Conservation (phyloP, 805 yeast species). For the Helenozyma rhizophorensis region DNA sequence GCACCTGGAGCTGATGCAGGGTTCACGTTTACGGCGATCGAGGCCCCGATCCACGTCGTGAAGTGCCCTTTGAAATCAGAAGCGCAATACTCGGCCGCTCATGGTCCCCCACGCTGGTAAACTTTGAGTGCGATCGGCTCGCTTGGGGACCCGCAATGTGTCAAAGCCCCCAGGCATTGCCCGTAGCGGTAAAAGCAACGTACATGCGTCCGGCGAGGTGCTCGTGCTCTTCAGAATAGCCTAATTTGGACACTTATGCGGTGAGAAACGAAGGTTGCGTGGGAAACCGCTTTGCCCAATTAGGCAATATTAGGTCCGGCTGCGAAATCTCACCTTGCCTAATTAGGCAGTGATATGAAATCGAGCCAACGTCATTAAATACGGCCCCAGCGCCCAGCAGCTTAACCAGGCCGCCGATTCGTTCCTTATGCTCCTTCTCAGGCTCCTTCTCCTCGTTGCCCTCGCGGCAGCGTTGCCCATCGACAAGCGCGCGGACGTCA, state of each 20-base stretch:
- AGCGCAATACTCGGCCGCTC: too few relatives aligned
- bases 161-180: too few relatives aligned
- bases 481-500: background rate
- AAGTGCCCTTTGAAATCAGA: too few relatives aligned
- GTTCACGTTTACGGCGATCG: too few relatives aligned
- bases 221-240: background rate
- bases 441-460: constrained; percentile 4
- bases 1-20: too few relatives aligned
- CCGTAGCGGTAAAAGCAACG: too few relatives aligned
- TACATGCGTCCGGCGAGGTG: too few relatives aligned
- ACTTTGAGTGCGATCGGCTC: too few relatives aligned
- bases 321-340: constrained; percentile 14
- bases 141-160: too few relatives aligned
- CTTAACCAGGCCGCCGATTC: too few relatives aligned
- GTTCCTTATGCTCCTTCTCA: constrained; percentile 3
- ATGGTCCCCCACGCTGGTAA: too few relatives aligned
- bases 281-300: constrained; percentile 7
- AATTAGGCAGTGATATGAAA: constrained; percentile 5
- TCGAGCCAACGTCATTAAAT: background rate
- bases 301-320: constrained; percentile 13
- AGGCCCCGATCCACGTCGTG: too few relatives aligned
- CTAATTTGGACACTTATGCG: constrained; percentile 1
- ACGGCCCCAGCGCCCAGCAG: background rate
- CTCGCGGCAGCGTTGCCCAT: constrained; percentile 8
- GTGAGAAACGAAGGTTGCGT: background rate